Conservation (phyloP, 1,139 yeast genomes). For the Lodderomyces theae region DNA sequence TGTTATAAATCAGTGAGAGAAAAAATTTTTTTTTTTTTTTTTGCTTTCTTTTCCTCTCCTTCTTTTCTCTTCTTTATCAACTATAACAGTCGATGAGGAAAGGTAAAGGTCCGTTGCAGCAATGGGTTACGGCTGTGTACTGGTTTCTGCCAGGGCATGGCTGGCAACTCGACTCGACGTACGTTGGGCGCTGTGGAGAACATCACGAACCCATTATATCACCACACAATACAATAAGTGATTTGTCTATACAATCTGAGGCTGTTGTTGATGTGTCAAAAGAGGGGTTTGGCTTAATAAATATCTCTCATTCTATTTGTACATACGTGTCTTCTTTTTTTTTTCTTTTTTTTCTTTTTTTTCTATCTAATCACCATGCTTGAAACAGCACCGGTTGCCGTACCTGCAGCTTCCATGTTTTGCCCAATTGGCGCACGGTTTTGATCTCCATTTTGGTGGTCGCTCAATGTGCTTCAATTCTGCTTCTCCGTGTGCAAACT, state of each 20-base stretch:
- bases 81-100: slow-evolving; percentile 68
- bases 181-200: slow-evolving; percentile 33
- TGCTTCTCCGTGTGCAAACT: slow-evolving; percentile 85
- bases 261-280: slow-evolving; percentile 21
- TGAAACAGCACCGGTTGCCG: slow-evolving; percentile 89
- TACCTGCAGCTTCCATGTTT: slow-evolving; percentile 81
- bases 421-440: slow-evolving; percentile 87
- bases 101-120: slow-evolving; percentile 50
- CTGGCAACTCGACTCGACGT: slow-evolving; percentile 16
- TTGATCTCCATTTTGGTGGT: slow-evolving; percentile 86
- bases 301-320: not conserved
- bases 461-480: slow-evolving; percentile 74
- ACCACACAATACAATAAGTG: slow-evolving; percentile 31
- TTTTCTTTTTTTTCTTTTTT: too few species aligned
- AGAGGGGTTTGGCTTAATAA: not conserved
- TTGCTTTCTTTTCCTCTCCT: slow-evolving; percentile 5
- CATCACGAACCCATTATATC: slow-evolving; percentile 27
- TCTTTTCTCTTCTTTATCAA: slow-evolving; percentile 40
- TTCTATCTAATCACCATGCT: slow-evolving; percentile 63
- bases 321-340: too few species aligned
- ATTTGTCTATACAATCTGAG: slow-evolving; percentile 30
- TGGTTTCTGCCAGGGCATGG: not conserved
- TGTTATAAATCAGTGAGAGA: too few species aligned
- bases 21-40: too few species aligned
- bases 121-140: slow-evolving; percentile 11